Evolutionary conservation across 495 filamentous ascomycete genomes (phyloP).

Genomic region (Penicillium taxi): DNA sequence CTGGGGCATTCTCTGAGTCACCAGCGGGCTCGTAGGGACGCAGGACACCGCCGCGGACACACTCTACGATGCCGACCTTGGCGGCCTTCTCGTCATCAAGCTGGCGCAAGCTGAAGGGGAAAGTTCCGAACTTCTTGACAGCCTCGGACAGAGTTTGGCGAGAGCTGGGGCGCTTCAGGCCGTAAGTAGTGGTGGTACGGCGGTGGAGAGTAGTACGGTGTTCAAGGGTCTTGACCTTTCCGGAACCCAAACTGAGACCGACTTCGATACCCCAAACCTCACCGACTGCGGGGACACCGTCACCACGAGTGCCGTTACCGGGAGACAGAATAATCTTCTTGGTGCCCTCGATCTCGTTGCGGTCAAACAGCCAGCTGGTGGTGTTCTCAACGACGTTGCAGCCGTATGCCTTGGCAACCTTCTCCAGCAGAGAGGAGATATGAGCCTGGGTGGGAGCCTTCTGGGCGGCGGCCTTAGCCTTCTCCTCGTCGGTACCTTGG

Average conservation of each 20-base stretch:
- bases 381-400: constrained; percentile 95
- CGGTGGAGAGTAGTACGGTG: constrained; percentile 87
- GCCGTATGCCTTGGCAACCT: constrained; percentile 82
- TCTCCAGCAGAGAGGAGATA: constrained; percentile 81
- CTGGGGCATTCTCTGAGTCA: constrained; percentile 76
- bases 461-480: constrained; percentile 76
- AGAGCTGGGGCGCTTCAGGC: constrained; percentile 84
- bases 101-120: constrained; percentile 96
- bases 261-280: constrained; percentile 98
- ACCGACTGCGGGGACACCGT: constrained; percentile 81
- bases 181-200: constrained; percentile 82
- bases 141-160: constrained; percentile 85
- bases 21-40: constrained; percentile 93
- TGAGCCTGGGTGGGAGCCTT: constrained; percentile 74
- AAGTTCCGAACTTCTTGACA: constrained; percentile 91
- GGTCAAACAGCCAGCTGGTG: constrained; percentile 89
- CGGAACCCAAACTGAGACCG: constrained; percentile 79
- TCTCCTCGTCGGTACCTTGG: constrained; percentile 82
- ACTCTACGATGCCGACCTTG: constrained; percentile 93
- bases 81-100: constrained; percentile 93
- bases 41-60: constrained; percentile 81
- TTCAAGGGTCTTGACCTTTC: constrained; percentile 86
- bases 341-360: constrained; percentile 93
- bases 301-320: constrained; percentile 72
- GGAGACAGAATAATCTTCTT: constrained; percentile 97